Conservation (phyloP, 1,139 yeast genomes). For the Yarrowia galli region DNA sequence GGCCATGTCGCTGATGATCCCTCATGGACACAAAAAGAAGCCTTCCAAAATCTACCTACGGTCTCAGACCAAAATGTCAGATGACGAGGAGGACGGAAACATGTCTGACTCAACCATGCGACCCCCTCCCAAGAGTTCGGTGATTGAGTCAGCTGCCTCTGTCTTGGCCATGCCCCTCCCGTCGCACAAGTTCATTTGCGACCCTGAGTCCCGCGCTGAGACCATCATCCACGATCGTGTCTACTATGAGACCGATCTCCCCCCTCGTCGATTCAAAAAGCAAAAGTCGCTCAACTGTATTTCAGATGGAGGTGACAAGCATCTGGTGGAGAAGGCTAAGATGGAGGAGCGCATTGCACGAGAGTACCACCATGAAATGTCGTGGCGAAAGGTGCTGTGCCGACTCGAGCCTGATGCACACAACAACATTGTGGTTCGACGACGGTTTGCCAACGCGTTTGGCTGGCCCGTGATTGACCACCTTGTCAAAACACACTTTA, state of each 20-base stretch:
- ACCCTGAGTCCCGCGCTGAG: conserved; percentile 64
- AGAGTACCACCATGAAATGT: conserved; percentile 82
- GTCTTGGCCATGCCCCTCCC: conserved; percentile 90
- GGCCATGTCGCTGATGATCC: conserved; percentile 48
- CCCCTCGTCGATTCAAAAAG: conserved; percentile 53
- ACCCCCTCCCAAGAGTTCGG: conserved; percentile 73
- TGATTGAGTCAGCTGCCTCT: conserved; percentile 82
- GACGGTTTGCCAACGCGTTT: conserved; percentile 90
- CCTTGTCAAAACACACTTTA: conserved; percentile 70
- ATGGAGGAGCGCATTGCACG: conserved; percentile 88
- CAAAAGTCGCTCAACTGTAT: conserved; percentile 44
- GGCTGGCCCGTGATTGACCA: conserved; percentile 97
- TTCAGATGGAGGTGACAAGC: conserved; percentile 28
- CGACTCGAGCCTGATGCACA: conserved; percentile 92
- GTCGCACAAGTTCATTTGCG: conserved; percentile 68
- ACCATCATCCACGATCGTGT: conserved; percentile 79
- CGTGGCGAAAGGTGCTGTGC: conserved; percentile 93
- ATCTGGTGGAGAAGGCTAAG: conserved; percentile 52
- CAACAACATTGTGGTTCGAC: conserved; percentile 86
- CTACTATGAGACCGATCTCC: conserved; percentile 71
- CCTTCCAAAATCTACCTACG: conserved; percentile 48
- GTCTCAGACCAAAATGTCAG: conserved; percentile 41
- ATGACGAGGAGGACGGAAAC: conserved; percentile 44
- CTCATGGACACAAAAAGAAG: conserved; percentile 46
- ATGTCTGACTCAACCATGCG: conserved; percentile 43